Percentiles rank a stretch among this genome's conserved stretches.
Conservation (phyloP, 148 eudicot species). For the Cornus florida region DNA sequence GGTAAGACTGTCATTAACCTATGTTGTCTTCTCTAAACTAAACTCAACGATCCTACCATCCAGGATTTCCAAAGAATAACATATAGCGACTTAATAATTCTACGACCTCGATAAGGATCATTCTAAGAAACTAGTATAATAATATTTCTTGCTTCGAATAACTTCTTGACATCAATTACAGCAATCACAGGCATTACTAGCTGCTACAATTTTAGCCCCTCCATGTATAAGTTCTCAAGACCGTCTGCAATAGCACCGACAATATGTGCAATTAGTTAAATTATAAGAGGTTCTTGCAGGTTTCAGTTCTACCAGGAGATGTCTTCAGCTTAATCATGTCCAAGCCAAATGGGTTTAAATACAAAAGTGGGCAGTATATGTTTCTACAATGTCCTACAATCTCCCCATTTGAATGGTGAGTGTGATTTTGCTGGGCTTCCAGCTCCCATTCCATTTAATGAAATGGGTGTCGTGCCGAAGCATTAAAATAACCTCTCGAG, state of each 20-base stretch:
- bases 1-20: slow-evolving; percentile 34
- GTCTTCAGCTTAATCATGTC: slow-evolving; percentile 76
- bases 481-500: slow-evolving; percentile 9
- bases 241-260: background rate
- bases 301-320: slow-evolving; percentile 75
- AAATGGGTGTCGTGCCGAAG: background rate
- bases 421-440: background rate
- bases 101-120: no score
- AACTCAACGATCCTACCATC: background rate
- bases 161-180: no score
- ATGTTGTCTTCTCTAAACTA: background rate
- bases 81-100: no score
- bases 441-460: background rate
- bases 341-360: slow-evolving; percentile 83
- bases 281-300: slow-evolving; percentile 36
- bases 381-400: slow-evolving; percentile 84
- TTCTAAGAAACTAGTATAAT: no score
- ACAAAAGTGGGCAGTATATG: slow-evolving; percentile 93
- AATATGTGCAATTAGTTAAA: background rate
- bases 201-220: background rate
- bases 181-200: background rate
- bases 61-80: no score
- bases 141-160: no score
- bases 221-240: background rate
- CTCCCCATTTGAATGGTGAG: slow-evolving; percentile 92